These are phyloP conservation scores for Vishniacozyma victoriae DNA, from an alignment of 768 basidiomycete genomes.

Conservation along the genomic window DNA sequence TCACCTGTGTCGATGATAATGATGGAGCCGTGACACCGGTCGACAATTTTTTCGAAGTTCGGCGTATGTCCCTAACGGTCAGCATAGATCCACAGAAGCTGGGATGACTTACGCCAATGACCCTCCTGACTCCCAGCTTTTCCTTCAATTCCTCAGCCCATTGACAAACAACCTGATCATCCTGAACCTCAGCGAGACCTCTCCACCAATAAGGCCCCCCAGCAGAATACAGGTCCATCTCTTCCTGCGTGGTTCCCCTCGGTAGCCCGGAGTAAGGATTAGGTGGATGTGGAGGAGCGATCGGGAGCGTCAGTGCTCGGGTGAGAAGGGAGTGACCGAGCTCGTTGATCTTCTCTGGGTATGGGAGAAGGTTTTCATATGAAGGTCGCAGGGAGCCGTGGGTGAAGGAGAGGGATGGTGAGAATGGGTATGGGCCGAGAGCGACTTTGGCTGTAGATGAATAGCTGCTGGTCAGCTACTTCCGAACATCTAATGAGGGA, in stretches of 20 bases:
- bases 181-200: conserved; percentile 75
- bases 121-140: conserved; percentile 71
- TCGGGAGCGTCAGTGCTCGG: conserved; percentile 66
- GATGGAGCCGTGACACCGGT: conserved; percentile 82
- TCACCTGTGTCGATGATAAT: conserved; percentile 92
- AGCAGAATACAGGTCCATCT: conserved; percentile 63
- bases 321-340: conserved; percentile 63
- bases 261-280: conserved; percentile 62
- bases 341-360: conserved; percentile 74
- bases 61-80: conserved; percentile 76
- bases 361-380: conserved; percentile 62
- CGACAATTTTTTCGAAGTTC: conserved; percentile 77
- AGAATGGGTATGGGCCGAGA: conserved; percentile 49
- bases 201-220: conserved; percentile 93
- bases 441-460: conserved; percentile 48
- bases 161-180: conserved; percentile 61
- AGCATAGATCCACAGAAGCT: neutral
- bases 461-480: conserved; percentile 21
- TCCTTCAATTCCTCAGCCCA: conserved; percentile 65
- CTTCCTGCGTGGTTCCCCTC: conserved; percentile 58
- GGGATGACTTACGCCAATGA: conserved; percentile 54
- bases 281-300: conserved; percentile 73
- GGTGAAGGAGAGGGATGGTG: conserved; percentile 67
- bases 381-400: conserved; percentile 86
- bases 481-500: neutral